These are phyloP conservation scores for Metschnikowia picachoensis DNA, from an alignment of 805 yeast species.

Conservation along the genomic window DNA sequence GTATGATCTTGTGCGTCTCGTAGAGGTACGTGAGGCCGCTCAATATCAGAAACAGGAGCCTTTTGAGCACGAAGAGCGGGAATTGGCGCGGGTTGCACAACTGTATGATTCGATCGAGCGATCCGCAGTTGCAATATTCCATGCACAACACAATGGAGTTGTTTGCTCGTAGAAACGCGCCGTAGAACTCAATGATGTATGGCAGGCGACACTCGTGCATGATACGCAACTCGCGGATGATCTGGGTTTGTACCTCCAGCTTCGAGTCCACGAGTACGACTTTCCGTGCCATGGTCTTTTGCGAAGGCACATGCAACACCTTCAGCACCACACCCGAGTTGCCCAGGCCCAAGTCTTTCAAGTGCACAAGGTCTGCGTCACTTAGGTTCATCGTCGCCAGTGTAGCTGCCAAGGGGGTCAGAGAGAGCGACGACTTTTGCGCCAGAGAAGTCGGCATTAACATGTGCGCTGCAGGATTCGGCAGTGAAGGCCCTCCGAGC, in stretches of 20 bases:
- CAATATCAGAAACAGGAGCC: constrained; percentile 70
- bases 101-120: constrained; percentile 75
- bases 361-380: constrained; percentile 63
- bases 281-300: constrained; percentile 86
- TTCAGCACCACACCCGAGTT: constrained; percentile 91
- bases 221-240: constrained; percentile 81
- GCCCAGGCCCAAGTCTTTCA: constrained; percentile 85
- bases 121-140: constrained; percentile 96
- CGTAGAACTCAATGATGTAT: constrained; percentile 84
- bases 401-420: constrained; percentile 35
- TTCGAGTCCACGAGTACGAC: constrained; percentile 82
- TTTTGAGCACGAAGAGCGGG: constrained; percentile 65
- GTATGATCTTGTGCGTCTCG: constrained; percentile 81
- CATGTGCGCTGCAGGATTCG: neutral
- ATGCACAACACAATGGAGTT: constrained; percentile 83
- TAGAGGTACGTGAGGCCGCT: constrained; percentile 81
- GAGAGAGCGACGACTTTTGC: constrained; percentile 10
- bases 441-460: neutral
- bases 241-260: constrained; percentile 73
- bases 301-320: constrained; percentile 84
- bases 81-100: constrained; percentile 36
- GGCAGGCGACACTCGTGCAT: constrained; percentile 86
- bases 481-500: neutral
- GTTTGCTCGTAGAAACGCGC: constrained; percentile 66
- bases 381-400: constrained; percentile 25